Base-by-base conservation (phyloP, 441 rosid genomes). In the Pelargonium myrrhifolium region DNA sequence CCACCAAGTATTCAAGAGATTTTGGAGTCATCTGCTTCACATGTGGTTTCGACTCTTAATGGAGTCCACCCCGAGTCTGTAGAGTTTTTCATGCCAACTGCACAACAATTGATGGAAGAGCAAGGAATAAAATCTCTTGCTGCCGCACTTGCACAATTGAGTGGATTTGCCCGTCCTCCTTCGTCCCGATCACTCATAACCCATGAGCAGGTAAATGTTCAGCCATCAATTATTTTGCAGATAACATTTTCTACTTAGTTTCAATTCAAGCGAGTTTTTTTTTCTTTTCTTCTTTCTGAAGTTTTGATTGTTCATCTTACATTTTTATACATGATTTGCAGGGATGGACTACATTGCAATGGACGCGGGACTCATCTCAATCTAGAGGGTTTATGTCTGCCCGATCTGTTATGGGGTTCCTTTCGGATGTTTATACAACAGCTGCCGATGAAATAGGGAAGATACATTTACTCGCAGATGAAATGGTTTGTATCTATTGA, bases 401-500 rank as follows among this genome's bases (percentile, higher is more conserved):
- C 28, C 87, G 97, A 77, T 89, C 93, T 61, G 93, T 91, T 51
- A 93, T 94, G 64, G 97, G 99, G 63, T 90, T 93, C 72, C 96
- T 93, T 67, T 84, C 96, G 0, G 97, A 90, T 71, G 81, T 93
- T 18, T 89, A 86, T 82, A 71, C 88, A 43, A 39, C 89, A 10
- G 96, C 99, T 21, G 99, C 99, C 11, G 99, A 89, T 78, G 86
- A 86, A 85, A 85, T 93, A 62, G 96, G 99, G 62, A 88, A 90
- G 77, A 86, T 93, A 80, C 73, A 89, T 76, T 56, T 90, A 70
- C 85, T 91, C 70, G 99, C 99, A 9, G 99, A 93, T 79, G 97
- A 89, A 67, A 85, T 68, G 92, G 99, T 93, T 62, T 71, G 83
- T 68, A 53, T 67, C 42, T 51, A 62, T 42, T 12, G 22, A 72